Evolutionary conservation across 805 yeast species (phyloP), one percentile per base, ranked within the genome.

Genomic region (Candida ponderosae): DNA sequence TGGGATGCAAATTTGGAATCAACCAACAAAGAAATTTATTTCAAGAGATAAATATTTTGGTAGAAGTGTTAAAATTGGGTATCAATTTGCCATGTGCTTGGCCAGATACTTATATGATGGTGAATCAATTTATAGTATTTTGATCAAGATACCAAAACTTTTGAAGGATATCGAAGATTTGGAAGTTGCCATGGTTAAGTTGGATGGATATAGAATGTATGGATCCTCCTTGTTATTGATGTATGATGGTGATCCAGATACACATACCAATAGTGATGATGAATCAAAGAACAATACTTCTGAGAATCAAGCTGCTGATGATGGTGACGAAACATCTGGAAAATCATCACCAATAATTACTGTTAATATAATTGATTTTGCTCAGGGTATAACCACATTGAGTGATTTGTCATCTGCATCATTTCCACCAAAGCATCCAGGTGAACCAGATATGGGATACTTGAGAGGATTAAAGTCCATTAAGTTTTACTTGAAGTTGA

Each of bases 21-120:
- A 61, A 7, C 44, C 43, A 5, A 46, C 54, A 0, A 53, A 63
- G 4, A 61, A 63, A 32, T 84, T 75, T 42, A 70, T 83, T 41
- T 77, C 80, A 46, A 72, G 81, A 40, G 97, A 93, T 62, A 93
- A 93, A 63, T 93, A 93, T 59, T 90, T 81, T 60, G 99, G 99
- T 3, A 73, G 99, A 45, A 61, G 72, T 27, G 70, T 93, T 3
- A 68, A 63, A 40, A 74, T 72, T 11, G 95, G 96, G 0, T 62
- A 67, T 50, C 84, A 84, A 51, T 89, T 94, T 60, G 77, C 81
- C n/a, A 68, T 78, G 41, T 76, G 85, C 21, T 54, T 93, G 34
- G 68, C 83, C 19, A 66, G 88, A 52, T 93, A 82, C 53, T 68
- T 93, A 37, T 87, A 88, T 53, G 86, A 88, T 58, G 96, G 96